Conservation (phyloP, 169 alveolate species). For the Besnoitia besnoiti region DNA sequence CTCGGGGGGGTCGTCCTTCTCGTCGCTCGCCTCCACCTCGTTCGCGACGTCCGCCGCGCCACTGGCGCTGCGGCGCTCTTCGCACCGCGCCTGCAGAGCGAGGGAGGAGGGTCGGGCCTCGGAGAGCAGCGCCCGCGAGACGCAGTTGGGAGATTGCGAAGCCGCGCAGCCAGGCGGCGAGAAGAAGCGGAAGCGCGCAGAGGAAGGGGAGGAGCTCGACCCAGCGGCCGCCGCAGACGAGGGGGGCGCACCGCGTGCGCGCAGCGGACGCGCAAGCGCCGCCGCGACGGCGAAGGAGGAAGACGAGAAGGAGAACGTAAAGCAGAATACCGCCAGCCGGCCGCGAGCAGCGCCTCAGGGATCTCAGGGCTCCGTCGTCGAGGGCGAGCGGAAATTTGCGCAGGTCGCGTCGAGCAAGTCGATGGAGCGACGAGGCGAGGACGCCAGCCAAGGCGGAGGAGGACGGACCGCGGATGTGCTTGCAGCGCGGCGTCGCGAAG, state of each 20-base stretch:
- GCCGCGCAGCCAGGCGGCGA: too few species aligned
- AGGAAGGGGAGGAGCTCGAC: not conserved
- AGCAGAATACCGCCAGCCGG: not conserved
- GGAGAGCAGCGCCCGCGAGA: too few species aligned
- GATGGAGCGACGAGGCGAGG: too few species aligned
- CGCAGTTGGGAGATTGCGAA: too few species aligned
- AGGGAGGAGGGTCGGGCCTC: too few species aligned
- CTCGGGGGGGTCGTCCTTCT: not conserved
- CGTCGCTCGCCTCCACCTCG: not conserved
- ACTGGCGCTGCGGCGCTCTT: too few species aligned
- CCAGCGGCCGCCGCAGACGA: not conserved
- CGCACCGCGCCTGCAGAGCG: not conserved
- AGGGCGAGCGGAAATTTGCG: too few species aligned
- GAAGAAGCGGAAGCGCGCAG: not conserved
- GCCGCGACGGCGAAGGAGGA: not conserved
- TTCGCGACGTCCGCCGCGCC: not conserved
- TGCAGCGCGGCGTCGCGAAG: not conserved
- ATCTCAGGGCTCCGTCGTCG: too few species aligned
- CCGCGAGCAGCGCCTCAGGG: too few species aligned
- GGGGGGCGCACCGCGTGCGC: not conserved
- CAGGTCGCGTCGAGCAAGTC: too few species aligned
- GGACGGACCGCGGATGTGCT: not conserved
- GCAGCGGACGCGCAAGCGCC: not conserved
- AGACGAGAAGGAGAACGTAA: not conserved
- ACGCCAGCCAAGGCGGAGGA: too few species aligned